Evolutionary conservation across 2,329 filamentous ascomycete genomes (phyloP), one percentile per base, ranked within the genome.

Genomic region (Metarhizium robertsii): DNA sequence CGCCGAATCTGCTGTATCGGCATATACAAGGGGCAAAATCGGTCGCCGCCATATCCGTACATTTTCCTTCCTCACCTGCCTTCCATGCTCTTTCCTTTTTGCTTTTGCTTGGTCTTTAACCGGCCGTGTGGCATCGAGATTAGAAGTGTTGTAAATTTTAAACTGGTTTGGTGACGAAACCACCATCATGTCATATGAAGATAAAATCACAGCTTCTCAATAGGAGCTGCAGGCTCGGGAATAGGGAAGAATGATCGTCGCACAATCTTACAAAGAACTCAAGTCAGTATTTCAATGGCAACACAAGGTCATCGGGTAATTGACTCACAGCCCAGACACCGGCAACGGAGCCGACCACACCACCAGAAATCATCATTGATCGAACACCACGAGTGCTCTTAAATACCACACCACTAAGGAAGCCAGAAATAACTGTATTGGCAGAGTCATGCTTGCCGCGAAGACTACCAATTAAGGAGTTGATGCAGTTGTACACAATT

Each of bases 281-380:
- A 4, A 8, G 29, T 42, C 10, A 53, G 57, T 29, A 58, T n/a
- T 16, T 29, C 18, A 13, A 46, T 32, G 18, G 59, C 50, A 60
- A 54, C 49, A 56, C 57, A 42, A 36, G 36, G 7, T 6, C 14
- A 52, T 14, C 42, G 18, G 18, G 10, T 34, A 52, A 53, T 45
- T 30, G 45, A 84, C 89, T 74, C 84, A 99, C 92, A 67, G 92
- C 87, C 94, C 95, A 99, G 58, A 77, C 81, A 61, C 88, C 91
- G 55, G 94, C 95, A 60, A 94, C 80, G 46, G 85, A 83, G 53
- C 87, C 94, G 57, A 97, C 92, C 62, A 99, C 86, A 64, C 86
- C 90, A 60, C 91, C 89, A 40, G 92, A 96, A 66, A 97, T 94
- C 77, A 94, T 79, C 92, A 97, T 97, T 38, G 91, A 92, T 72